Evolutionary conservation across 73 alveolate species (phyloP).

Genomic region (Paraurostyla sp.): DNA sequence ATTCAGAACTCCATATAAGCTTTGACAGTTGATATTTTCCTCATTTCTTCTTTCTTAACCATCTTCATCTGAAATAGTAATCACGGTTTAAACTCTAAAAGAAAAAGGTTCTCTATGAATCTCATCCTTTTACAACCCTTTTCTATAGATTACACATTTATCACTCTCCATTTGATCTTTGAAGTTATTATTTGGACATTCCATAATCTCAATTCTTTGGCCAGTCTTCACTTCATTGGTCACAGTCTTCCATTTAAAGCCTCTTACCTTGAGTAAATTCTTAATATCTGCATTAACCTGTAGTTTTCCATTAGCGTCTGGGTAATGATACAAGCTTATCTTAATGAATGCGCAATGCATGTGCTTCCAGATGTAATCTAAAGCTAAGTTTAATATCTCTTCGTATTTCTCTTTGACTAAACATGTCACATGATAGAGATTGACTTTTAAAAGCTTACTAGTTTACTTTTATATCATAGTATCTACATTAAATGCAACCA

Average conservation of each 20-base stretch:
- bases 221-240: conserved; percentile 45
- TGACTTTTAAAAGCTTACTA: not conserved
- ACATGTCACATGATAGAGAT: conserved; percentile 38
- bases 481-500: conserved; percentile 42
- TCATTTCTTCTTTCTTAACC: not conserved
- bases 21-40: not conserved
- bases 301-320: conserved; percentile 21
- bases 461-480: conserved; percentile 42
- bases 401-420: not conserved
- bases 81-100: not conserved
- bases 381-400: not conserved
- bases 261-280: not conserved
- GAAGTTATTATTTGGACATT: not conserved
- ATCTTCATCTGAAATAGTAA: not conserved
- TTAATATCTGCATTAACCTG: conserved; percentile 20
- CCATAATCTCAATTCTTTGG: conserved; percentile 45
- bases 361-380: conserved; percentile 29
- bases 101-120: conserved; percentile 11
- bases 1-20: conserved; percentile 33
- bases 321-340: conserved; percentile 31
- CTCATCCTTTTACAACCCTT: conserved; percentile 24
- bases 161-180: not conserved
- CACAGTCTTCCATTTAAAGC: conserved; percentile 59
- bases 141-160: not conserved
- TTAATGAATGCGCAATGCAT: conserved; percentile 45